Evolutionary conservation across 805 yeast species (phyloP), one percentile per base, ranked within the genome.

Genomic region (Tetrapisispora namnaoensis): DNA sequence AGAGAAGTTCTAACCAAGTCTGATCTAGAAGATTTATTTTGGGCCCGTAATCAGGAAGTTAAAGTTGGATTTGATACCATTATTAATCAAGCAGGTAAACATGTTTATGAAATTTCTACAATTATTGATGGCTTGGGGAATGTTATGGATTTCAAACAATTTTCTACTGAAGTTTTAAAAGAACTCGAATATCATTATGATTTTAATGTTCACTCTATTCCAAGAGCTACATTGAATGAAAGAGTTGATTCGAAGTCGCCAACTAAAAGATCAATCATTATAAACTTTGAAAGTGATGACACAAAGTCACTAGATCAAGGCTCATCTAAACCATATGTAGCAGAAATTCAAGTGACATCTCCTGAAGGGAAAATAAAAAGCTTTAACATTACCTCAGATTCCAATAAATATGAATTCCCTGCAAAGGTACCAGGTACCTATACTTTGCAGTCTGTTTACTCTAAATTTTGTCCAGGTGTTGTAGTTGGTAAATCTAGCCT

Each of bases 81-180:
- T 7, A 62, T 75, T 38, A 60, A 62, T 41, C 65, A 70, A 27
- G 60, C 72, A 11, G 90, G 89, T 37, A 69, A 70, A 38, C 75
- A 80, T 63, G 60, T 71, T n/a, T 83, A 79, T 56, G 69, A 72
- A 40, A 72, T 83, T 35, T 78, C 76, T 47, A 77, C 74, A 48
- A 71, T 83, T 18, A 74, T 76, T 30, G 90, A 83, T 64, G 86
- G 83, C 3, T 68, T 83, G 47, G 89, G 89, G 2, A 83, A 83
- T 53, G 52, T 66, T 7, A 72, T 81, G 42, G 71, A 73, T 39
- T 77, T 65, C 43, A 55, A 72, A 1, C 52, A 55, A 11, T 53
- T 63, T n/a, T 64, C 68, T 20, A 58, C 58, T 38, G 55, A 56
- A 6, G 43, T 61, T 32, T 55, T 59, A 46, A 58, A 51, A 30